Evolutionary conservation across 1,139 yeast species (phyloP), one percentile per base, ranked within the genome.

Genomic region (Sugiyamaella xylanicola): DNA sequence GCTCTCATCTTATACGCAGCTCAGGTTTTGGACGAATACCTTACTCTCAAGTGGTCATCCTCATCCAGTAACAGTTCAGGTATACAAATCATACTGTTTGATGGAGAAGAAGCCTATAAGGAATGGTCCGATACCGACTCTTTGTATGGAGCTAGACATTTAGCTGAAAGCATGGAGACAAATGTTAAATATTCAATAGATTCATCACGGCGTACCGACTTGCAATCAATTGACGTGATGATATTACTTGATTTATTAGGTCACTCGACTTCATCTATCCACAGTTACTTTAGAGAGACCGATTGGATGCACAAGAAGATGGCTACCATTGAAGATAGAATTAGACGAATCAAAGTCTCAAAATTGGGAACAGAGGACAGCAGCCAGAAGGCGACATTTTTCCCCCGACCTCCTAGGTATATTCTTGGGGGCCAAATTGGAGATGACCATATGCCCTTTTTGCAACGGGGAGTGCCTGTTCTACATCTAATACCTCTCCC

Each of bases 101-200:
- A 82, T 61, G 86, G 86, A 2, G 86, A 82, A 61, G 86, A 82
- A 61, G 85, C 86, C 0, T 63, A 80, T 22, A 68, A 69, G 2
- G 65, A 71, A 16, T 82, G 86, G 86, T 65, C 77, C 0, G 73
- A 71, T 8, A 64, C 70, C 0, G 86, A 82, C 59, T 81, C 85
- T 0, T 71, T 80, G 2, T 82, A 82, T 62, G 86, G 86, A 0
- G 77, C 86, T 0, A 72, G 77, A 17, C 79, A 78, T 59, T 64
- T 81, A 39, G 84, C 83, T 0, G 59, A 64, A 0, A 59, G 63
- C 46, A 76, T 81, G 81, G 65, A 65, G 2, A 43, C 56, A 37
- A 46, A 42, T n/a, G 55, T 51, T 32, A 53, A 44, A 11, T 48
- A 48, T 36, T 46, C 62, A 7, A 46, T 51, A 4, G 54, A 32